Base-by-base conservation (phyloP, 371 early-diverging fungal species). In the Capillidium rhysosporum region DNA sequence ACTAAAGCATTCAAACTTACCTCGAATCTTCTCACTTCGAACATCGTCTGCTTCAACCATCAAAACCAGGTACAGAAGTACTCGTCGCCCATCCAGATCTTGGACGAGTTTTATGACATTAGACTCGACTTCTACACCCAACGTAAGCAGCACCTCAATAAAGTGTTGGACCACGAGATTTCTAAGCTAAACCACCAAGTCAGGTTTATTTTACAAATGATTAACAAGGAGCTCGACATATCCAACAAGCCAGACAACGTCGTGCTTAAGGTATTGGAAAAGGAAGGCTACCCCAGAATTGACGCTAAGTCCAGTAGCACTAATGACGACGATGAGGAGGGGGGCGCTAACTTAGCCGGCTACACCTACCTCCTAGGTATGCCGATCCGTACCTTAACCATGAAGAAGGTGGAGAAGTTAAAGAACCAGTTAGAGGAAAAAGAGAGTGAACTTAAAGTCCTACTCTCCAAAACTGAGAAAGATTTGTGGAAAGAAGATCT, bases 41-140 rank as follows among this genome's bases (percentile, higher is more conserved):
- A 99, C 63, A 80, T 99, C 81, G 96, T 98, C 2, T 96, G 94
- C 63, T 98, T 98, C 66, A 95, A 99, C 69, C 64, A 71, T 18
- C 73, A 90, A 24, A 93, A 90, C 2, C 77, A 86, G 20, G 79
- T 99, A 52, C 81, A 81, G 60, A 87, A 84, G 64, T 99, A 98
- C 63, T 58, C 61, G 2, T 70, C 69, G 0, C 69, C 89, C 1
- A 76, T 82, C 55, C 90, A 92, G 28, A 91, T 99, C 41, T 58
- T 98, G 23, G 63, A 69, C 49, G 99, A 99, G 55, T 99, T 98
- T 65, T 99, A 86, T 63, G 68, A 75, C 14, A 65, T 98, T 9
- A 79, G 99, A 24, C 60, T 92, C 30, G 71, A 82, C 43, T 89
- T 76, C 61, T 99, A 99, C 63, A 63, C 71, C 16, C 82, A 82